Conservation (phyloP, 768 basidiomycete species). For the Gyrodon lividus region DNA sequence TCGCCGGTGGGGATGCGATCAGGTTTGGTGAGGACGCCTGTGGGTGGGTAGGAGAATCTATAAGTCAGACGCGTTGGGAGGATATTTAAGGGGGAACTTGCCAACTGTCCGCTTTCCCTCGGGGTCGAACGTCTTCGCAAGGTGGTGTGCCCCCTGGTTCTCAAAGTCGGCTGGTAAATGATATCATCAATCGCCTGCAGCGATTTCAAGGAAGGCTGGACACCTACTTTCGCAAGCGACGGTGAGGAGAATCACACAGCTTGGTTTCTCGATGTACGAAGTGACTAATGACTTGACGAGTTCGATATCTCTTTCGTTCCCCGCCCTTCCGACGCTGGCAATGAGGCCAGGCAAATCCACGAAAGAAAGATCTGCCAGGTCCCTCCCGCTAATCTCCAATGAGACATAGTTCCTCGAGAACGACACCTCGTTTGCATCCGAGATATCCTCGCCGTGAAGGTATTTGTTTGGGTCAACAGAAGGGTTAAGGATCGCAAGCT, state of each 20-base stretch:
- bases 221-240: constrained; percentile 44
- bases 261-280: constrained; percentile 60
- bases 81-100: constrained; percentile 47
- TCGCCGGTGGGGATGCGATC: constrained; percentile 47
- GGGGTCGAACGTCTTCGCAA: constrained; percentile 60
- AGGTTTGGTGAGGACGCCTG: constrained; percentile 74
- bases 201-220: background rate
- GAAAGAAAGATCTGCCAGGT: constrained; percentile 63
- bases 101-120: constrained; percentile 70
- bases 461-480: constrained; percentile 18
- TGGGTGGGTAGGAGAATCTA: background rate
- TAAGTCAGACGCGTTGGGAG: constrained; percentile 42
- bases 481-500: constrained; percentile 65
- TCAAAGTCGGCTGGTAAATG: constrained; percentile 70
- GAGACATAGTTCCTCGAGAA: constrained; percentile 61
- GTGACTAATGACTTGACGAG: constrained; percentile 59
- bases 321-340: constrained; percentile 48
- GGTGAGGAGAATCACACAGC: constrained; percentile 68
- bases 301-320: constrained; percentile 55
- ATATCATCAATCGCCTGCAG: constrained; percentile 34
- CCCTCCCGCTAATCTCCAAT: constrained; percentile 55
- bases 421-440: constrained; percentile 21
- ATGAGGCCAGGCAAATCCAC: constrained; percentile 67
- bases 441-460: constrained; percentile 8
- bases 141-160: constrained; percentile 71